Percentiles rank a stretch among this genome's conserved stretches.
Conservation (phyloP, 805 yeast genomes). For the Metschnikowia koreensis region DNA sequence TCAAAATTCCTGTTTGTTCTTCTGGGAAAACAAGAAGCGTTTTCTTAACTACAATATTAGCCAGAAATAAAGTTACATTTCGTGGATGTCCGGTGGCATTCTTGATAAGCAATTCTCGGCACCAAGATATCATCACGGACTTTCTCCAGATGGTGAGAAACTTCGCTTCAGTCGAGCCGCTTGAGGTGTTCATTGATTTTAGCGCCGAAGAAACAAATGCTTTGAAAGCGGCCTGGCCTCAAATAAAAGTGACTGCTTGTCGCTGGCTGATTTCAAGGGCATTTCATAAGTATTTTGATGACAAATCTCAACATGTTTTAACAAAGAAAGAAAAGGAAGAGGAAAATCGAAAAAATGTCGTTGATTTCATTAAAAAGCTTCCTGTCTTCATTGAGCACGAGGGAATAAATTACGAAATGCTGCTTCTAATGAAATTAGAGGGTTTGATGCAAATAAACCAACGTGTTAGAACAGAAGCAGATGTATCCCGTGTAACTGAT, state of each 20-base stretch:
- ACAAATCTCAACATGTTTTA: neutral
- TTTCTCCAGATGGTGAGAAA: neutral
- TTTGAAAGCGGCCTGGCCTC: neutral
- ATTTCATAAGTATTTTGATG: neutral
- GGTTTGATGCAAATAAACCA: too few species aligned
- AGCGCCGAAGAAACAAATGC: neutral
- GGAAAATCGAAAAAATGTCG: too few species aligned
- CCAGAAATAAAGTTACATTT: neutral
- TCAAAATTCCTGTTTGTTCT: neutral
- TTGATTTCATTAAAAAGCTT: too few species aligned
- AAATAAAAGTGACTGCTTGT: neutral
- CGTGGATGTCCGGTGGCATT: slow-evolving; percentile 4
- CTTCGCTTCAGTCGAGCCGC: neutral
- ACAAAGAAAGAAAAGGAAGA: neutral
- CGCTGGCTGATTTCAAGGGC: neutral
- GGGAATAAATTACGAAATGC: too few species aligned
- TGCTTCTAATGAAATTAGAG: too few species aligned
- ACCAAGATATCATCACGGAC: neutral
- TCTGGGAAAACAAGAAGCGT: neutral
- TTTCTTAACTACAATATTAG: neutral
- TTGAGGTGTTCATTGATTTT: neutral
- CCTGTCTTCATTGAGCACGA: too few species aligned
- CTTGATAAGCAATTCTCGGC: neutral
- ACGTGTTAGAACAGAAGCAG: too few species aligned
- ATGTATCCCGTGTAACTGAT: too few species aligned